Conservation (phyloP, 1,139 yeast genomes). For the Diutina rugosa region DNA sequence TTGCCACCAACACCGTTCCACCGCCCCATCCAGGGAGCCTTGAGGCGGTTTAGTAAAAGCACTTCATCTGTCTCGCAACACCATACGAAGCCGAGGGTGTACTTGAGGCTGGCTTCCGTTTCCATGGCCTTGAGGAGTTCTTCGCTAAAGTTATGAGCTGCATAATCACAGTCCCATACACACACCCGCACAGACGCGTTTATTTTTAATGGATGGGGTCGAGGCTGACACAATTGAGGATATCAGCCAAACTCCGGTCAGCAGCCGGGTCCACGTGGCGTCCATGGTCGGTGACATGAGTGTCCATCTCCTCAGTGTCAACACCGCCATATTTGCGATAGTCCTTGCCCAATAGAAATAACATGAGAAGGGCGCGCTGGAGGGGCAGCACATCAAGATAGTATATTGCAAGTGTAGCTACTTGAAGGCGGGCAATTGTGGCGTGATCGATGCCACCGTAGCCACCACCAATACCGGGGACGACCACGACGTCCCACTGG, state of each 20-base stretch:
- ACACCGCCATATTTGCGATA: slow-evolving; percentile 8
- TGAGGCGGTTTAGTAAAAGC: slow-evolving; percentile 28
- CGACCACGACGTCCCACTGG: slow-evolving; percentile 6
- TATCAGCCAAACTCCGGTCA: background rate
- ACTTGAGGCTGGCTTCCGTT: slow-evolving; percentile 8
- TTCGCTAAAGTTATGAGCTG: background rate
- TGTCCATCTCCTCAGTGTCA: background rate
- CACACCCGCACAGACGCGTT: background rate
- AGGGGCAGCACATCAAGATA: slow-evolving; percentile 7
- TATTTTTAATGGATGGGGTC: background rate
- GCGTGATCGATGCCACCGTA: slow-evolving; percentile 12
- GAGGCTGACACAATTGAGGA: background rate
- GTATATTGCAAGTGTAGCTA: slow-evolving; percentile 11
- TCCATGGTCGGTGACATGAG: background rate
- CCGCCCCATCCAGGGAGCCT: slow-evolving; percentile 39
- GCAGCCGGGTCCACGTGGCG: background rate
- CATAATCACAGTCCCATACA: background rate
- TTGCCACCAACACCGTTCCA: slow-evolving; percentile 44
- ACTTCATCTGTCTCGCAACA: slow-evolving; percentile 20
- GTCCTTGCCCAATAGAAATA: slow-evolving; percentile 12
- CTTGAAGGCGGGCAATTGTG: slow-evolving; percentile 10
- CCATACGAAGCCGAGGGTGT: slow-evolving; percentile 27
- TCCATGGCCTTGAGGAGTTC: background rate
- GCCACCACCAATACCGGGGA: slow-evolving; percentile 20
- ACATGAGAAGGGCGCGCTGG: slow-evolving; percentile 9